Conservation (phyloP, 2,329 filamentous ascomycete genomes). For the Pestalotiopsis sp. region DNA sequence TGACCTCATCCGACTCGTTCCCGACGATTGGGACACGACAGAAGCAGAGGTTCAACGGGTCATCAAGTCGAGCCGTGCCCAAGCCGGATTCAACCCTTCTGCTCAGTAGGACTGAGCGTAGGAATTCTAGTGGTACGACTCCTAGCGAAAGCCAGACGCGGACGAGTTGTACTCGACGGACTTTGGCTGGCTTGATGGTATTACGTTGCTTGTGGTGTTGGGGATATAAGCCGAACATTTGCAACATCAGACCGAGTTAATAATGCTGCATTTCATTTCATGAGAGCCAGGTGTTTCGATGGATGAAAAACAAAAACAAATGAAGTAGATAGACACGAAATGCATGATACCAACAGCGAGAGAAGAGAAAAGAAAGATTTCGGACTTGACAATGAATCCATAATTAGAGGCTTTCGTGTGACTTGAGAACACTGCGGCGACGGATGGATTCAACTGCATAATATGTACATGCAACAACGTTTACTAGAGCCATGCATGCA, state of each 20-base stretch:
- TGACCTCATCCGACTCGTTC: constrained; percentile 78
- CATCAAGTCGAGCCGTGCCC: constrained; percentile 71
- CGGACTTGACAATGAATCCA: neutral
- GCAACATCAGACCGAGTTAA: neutral
- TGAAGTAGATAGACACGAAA: constrained; percentile 5
- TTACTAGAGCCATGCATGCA: no score
- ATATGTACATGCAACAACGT: no score
- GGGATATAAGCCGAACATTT: neutral
- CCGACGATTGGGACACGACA: constrained; percentile 87
- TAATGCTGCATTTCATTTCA: neutral
- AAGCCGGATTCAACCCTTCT: constrained; percentile 52
- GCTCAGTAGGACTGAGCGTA: constrained; percentile 16
- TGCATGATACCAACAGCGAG: constrained; percentile 7
- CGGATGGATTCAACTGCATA: no score
- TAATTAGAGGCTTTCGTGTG: neutral
- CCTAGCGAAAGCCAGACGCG: neutral
- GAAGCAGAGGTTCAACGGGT: constrained; percentile 81
- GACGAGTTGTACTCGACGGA: neutral
- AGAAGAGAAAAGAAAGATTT: neutral
- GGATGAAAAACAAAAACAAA: neutral
- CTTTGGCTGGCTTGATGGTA: neutral
- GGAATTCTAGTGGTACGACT: neutral
- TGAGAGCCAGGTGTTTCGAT: neutral
- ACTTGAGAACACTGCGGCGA: neutral
- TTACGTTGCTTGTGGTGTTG: neutral